Percentiles rank a stretch among this genome's conserved stretches.
Conservation (phyloP, 2,329 filamentous ascomycete genomes). For the Zopfia rhizophila region DNA sequence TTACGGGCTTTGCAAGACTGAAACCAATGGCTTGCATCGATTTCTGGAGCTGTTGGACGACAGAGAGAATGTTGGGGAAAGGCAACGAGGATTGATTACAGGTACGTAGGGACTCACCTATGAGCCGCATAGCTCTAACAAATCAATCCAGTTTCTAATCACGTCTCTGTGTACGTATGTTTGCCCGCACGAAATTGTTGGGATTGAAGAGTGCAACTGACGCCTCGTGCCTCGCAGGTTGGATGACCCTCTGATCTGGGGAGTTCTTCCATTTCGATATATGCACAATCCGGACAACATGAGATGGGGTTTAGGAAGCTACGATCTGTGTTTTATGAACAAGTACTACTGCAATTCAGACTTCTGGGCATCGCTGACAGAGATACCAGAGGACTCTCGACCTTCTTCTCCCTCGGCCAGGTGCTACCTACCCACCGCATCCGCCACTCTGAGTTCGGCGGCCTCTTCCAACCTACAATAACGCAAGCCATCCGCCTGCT, state of each 20-base stretch:
- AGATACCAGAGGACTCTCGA: conserved; percentile 67
- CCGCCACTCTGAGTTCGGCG: conserved; percentile 81
- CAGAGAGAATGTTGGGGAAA: conserved; percentile 71
- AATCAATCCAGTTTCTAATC: conserved; percentile 76
- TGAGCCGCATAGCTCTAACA: conserved; percentile 20
- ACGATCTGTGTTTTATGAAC: conserved; percentile 95
- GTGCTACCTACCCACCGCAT: conserved; percentile 88
- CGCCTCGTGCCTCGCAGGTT: conserved; percentile 65
- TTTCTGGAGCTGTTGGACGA: conserved; percentile 82
- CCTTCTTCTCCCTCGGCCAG: conserved; percentile 90
- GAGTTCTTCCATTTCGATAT: conserved; percentile 80
- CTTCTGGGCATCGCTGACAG: conserved; percentile 19
- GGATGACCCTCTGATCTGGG: conserved; percentile 96
- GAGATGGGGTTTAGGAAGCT: conserved; percentile 89
- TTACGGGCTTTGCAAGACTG: conserved; percentile 76
- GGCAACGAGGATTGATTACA: conserved; percentile 83
- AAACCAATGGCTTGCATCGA: conserved; percentile 78
- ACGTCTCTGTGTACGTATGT: conserved; percentile 83
- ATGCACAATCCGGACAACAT: conserved; percentile 77
- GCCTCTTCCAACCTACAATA: conserved; percentile 89
- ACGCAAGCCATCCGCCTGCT: conserved; percentile 86
- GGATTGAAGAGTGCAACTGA: conserved; percentile 13
- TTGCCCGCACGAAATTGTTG: conserved; percentile 19
- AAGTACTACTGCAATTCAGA: conserved; percentile 64
- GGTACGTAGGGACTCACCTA: conserved; percentile 63